phyloP scores from a whole-genome alignment of 495 filamentous ascomycete species.

The Cudoniella acicularis region DNA sequence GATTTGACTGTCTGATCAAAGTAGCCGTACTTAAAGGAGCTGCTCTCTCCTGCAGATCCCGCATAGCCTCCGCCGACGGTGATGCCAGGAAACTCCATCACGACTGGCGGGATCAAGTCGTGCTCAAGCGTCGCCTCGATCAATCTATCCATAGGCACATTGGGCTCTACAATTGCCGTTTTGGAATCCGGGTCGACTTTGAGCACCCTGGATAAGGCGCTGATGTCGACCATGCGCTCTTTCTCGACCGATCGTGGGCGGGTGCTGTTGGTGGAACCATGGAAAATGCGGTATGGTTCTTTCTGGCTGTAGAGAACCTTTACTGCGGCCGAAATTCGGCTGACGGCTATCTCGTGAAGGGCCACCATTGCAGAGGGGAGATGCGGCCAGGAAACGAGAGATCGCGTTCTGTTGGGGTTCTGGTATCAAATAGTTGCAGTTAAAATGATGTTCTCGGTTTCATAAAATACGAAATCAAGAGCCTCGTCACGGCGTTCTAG shows the following conservation, averaged over 20 bases:
- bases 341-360: background rate
- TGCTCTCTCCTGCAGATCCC: constrained; percentile 56
- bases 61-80: constrained; percentile 58
- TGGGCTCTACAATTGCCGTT: constrained; percentile 53
- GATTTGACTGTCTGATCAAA: constrained; percentile 48
- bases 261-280: constrained; percentile 74
- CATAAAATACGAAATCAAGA: no score
- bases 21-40: constrained; percentile 52
- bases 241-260: constrained; percentile 37
- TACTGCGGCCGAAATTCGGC: background rate
- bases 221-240: constrained; percentile 44
- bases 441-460: no score
- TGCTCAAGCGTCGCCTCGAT: constrained; percentile 46
- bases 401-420: no score
- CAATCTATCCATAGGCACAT: constrained; percentile 58
- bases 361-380: no score
- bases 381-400: no score
- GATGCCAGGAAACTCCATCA: constrained; percentile 60
- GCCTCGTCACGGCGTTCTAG: no score
- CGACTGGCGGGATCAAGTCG: constrained; percentile 49
- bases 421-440: no score
- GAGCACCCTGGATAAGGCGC: background rate
- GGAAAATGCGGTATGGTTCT: constrained; percentile 64
- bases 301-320: background rate
- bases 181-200: constrained; percentile 9